phyloP scores from a whole-genome alignment of 208 protist species.

The Crithidia expoeki region DNA sequence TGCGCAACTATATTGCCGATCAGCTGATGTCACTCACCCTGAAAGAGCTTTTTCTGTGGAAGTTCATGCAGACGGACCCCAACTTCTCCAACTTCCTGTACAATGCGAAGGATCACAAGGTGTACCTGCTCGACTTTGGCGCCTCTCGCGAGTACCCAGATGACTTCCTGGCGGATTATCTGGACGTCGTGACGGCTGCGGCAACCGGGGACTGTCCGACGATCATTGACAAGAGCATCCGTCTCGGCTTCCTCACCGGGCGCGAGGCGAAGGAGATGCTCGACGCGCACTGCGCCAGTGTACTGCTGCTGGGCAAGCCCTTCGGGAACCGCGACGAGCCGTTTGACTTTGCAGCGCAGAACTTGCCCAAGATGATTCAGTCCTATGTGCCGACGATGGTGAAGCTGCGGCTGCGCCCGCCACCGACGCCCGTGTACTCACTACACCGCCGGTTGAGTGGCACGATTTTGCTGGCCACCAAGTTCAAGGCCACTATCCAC shows the following conservation, averaged over 20 bases:
- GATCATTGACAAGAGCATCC: conserved; percentile 87
- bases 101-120: conserved; percentile 58
- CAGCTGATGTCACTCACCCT: conserved; percentile 86
- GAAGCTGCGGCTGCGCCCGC: conserved; percentile 84
- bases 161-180: conserved; percentile 91
- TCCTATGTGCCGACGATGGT: conserved; percentile 93
- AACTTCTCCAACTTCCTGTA: conserved; percentile 98
- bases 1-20: conserved; percentile 82
- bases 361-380: conserved; percentile 85
- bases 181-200: conserved; percentile 91
- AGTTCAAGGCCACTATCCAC: conserved; percentile 83
- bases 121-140: conserved; percentile 95
- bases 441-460: conserved; percentile 96
- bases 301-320: conserved; percentile 89
- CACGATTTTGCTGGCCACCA: conserved; percentile 92
- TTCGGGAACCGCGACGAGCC: conserved; percentile 68
- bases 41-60: conserved; percentile 94
- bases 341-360: conserved; percentile 91
- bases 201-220: conserved; percentile 70
- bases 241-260: conserved; percentile 96
- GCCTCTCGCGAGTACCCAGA: conserved; percentile 85
- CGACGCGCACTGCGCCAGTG: conserved; percentile 89
- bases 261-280: conserved; percentile 91
- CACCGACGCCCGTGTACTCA: conserved; percentile 94
- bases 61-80: conserved; percentile 98